phyloP scores from a whole-genome alignment of 768 basidiomycete species.

The Crepidotus variabilis region DNA sequence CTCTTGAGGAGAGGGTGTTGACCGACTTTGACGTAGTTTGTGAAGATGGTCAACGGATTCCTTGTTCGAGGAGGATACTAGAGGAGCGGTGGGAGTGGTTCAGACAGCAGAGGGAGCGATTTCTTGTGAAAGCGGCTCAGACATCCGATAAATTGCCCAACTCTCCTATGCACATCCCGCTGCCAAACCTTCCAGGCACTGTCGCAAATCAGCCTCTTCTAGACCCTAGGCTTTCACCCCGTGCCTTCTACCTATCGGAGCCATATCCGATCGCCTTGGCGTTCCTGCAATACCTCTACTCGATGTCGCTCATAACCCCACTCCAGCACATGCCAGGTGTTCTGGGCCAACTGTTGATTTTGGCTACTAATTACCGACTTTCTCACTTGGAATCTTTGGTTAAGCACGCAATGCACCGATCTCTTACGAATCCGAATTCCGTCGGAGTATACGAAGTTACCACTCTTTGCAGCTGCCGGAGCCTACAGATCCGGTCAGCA shows the following conservation, averaged over 20 bases:
- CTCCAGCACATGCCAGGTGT: constrained; percentile 90
- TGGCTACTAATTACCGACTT: constrained; percentile 81
- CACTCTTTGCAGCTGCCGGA: constrained; percentile 83
- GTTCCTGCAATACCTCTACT: constrained; percentile 91
- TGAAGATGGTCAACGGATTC: constrained; percentile 82
- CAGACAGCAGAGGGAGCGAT: constrained; percentile 59
- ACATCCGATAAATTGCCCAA: constrained; percentile 57
- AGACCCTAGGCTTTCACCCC: constrained; percentile 79
- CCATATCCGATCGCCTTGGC: constrained; percentile 88
- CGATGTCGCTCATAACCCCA: constrained; percentile 80
- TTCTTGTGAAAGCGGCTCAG: constrained; percentile 53
- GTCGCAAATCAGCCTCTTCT: constrained; percentile 49
- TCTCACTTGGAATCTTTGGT: constrained; percentile 72
- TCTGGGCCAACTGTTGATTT: constrained; percentile 78
- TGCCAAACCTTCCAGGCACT: constrained; percentile 58
- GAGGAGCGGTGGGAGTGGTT: constrained; percentile 98
- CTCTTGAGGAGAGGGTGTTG: constrained; percentile 75
- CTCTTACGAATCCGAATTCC: constrained; percentile 78
- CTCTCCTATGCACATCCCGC: constrained; percentile 56
- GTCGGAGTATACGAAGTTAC: constrained; percentile 95
- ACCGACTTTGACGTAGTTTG: constrained; percentile 92
- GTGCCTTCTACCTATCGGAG: constrained; percentile 79
- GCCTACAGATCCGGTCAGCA: constrained; percentile 82
- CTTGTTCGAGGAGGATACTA: constrained; percentile 79
- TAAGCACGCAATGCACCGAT: constrained; percentile 93